Evolutionary conservation across 108 stramenopile genomes (phyloP), one percentile per base, ranked within the genome.

Genomic region (Mayamaea pseudoterrestris): DNA sequence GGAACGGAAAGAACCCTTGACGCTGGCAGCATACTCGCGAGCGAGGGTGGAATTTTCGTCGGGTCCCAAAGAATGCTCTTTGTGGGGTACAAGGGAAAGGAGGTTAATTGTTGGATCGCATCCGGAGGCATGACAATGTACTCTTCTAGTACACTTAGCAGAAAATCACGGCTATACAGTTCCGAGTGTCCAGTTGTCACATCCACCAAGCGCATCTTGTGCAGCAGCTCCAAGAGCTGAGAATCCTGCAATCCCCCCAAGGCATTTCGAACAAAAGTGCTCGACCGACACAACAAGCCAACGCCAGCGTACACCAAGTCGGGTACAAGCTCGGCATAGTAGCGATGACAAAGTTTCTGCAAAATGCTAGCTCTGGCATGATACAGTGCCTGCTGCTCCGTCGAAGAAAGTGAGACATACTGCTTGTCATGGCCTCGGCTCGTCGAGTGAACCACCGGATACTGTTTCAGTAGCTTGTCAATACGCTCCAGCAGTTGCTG

Each of bases 51-150:
- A 39, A 69, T 72, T 35, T 79, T 61, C 35, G 70, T 67, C 17
- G 68, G 65, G 65, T 95, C 92, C 90, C 88, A 98, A 11, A 98
- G 55, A n/a, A 93, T 41, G 5, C 48, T 35, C 61, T 98, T 94
- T 5, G 78, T 86, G 1, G 96, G 94, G 50, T 84, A 94, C 23
- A 98, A 54, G 13, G 96, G 92, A 26, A 74, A 70, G 9, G 21
- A 18, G 7, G 72, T 57, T 2, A 84, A 61, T 28, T 76, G 44
- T 3, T 76, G 53, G 25, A 73, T 54, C 24, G 79, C 75, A 37
- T 74, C 71, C n/a, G 71, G 64, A 30, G 77, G 76, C 18, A 73
- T 68, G 5, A 76, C 48, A 5, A 84, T 61, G 50, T 82, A 69
- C 27, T 90, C 65, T 14, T 70, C 41, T 13, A 93, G 43, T 3